Percentiles rank a stretch among this genome's conserved stretches.
These are phyloP conservation scores for Colletotrichum brevisporum DNA, from an alignment of 2,329 filamentous ascomycete species.

Conservation along the genomic window DNA sequence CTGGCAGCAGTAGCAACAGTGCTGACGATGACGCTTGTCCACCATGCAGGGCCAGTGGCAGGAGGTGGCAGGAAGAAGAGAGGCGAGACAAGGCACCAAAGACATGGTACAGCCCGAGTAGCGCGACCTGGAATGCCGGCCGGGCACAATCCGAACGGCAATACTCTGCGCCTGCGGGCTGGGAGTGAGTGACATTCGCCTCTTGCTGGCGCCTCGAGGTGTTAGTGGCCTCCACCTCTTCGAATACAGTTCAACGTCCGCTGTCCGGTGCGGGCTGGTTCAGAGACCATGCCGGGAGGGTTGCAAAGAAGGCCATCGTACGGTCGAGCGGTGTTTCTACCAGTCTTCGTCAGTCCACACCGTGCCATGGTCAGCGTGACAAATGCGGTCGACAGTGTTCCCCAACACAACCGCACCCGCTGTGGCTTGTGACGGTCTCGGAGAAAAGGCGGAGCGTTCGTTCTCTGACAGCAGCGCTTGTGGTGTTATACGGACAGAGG, in stretches of 20 bases:
- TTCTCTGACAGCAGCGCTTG: neutral
- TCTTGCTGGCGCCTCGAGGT: constrained; percentile 20
- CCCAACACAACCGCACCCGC: neutral
- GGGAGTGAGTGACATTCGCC: constrained; percentile 13
- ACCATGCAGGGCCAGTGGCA: constrained; percentile 10
- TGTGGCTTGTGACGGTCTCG: constrained; percentile 17
- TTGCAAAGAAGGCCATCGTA: constrained; percentile 30
- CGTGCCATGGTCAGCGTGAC: constrained; percentile 22
- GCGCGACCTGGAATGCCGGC: constrained; percentile 28
- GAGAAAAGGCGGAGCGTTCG: constrained; percentile 15
- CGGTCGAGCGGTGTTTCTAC: constrained; percentile 23
- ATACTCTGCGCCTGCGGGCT: neutral
- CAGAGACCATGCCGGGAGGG: constrained; percentile 19
- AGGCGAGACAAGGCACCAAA: constrained; percentile 8
- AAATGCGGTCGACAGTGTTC: constrained; percentile 4
- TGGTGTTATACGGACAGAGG: too few species aligned
- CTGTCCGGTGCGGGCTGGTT: constrained; percentile 27
- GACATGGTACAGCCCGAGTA: neutral
- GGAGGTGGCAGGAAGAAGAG: neutral
- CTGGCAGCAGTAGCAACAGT: neutral
- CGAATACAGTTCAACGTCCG: constrained; percentile 38
- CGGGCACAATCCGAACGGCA: constrained; percentile 38
- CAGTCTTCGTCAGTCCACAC: constrained; percentile 16
- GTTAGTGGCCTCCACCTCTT: constrained; percentile 37
- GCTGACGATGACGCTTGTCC: constrained; percentile 22